Base-by-base conservation (phyloP, 805 yeast species). In the Candida ponderosae region DNA sequence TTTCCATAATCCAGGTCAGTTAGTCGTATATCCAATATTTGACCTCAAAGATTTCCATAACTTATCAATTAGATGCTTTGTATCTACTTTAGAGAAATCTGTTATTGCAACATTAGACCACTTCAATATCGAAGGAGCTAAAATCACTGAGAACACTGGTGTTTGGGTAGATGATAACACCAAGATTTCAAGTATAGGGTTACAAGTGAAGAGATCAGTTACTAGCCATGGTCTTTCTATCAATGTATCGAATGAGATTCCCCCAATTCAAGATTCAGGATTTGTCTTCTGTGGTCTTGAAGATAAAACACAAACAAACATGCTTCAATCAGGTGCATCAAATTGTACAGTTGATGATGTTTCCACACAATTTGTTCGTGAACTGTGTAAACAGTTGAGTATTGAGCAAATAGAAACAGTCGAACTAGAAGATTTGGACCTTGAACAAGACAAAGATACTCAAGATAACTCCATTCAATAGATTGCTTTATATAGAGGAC, bases 1-100 rank as follows among this genome's bases (percentile, higher is more conserved):
- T 0, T 93, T 85, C 67, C 99, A 93, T 62, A 97, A 97, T 0
- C 83, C 93, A 1, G 98, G 98, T 0, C 99, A 93, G 59, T 54
- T 87, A 29, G 96, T 89, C 2, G 76, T 86, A 5, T 93, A 90
- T 53, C 79, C 93, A 10, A 70, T 93, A 1, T 37, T 84, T 23
- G 89, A 93, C 56, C 63, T 93, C 37, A 69, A 71, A 44, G 68
- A 72, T 24, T 82, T 83, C 48, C 49, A 61, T 26, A 60, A 70
- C 35, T 60, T 83, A 33, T 66, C 79, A 0, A 76, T 82, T 1
- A 68, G 76, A 44, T 81, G 87, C 54, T 79, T 73, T 48, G 84
- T 86, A 23, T 59, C 77, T 3, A 67, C 70, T n/a, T 61, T 86
- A 27, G 81, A 84, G 41, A 63, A 65, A 24, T 65, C 82, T 0